Evolutionary conservation across 1,284 basidiomycete genomes (phyloP).

Genomic region (Pseudozyma tsukubaensis): DNA sequence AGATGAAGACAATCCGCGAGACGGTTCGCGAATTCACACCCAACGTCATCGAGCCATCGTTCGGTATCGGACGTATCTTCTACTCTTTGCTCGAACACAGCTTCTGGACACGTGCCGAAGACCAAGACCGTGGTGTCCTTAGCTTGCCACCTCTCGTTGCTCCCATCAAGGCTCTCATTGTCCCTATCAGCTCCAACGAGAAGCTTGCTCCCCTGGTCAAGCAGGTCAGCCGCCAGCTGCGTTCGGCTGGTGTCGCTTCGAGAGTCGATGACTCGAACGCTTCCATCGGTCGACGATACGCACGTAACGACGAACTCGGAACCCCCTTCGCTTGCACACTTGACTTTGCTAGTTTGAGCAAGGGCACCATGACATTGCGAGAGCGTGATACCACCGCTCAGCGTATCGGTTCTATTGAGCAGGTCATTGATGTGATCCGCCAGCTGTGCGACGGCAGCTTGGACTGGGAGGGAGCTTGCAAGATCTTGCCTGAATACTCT

Average conservation of each 20-base stretch:
- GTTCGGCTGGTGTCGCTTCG: slow-evolving; percentile 86
- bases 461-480: slow-evolving; percentile 82
- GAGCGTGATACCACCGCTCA: slow-evolving; percentile 96
- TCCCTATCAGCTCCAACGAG: slow-evolving; percentile 89
- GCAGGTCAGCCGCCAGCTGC: slow-evolving; percentile 88
- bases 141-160: slow-evolving; percentile 91
- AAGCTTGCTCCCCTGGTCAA: slow-evolving; percentile 86
- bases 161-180: slow-evolving; percentile 94
- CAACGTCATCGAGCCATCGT: slow-evolving; percentile 98
- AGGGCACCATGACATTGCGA: slow-evolving; percentile 67
- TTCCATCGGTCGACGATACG: slow-evolving; percentile 95
- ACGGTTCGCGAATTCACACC: slow-evolving; percentile 93
- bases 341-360: slow-evolving; percentile 89
- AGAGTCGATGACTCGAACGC: slow-evolving; percentile 95
- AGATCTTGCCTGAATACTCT: slow-evolving; percentile 81
- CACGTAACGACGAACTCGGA: slow-evolving; percentile 97
- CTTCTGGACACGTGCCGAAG: slow-evolving; percentile 93
- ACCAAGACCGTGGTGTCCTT: slow-evolving; percentile 74
- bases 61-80: slow-evolving; percentile 95
- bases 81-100: slow-evolving; percentile 94
- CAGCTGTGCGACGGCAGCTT: slow-evolving; percentile 66
- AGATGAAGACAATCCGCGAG: slow-evolving; percentile 88
- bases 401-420: slow-evolving; percentile 89
- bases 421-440: slow-evolving; percentile 82
- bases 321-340: slow-evolving; percentile 96